Conservation (phyloP, 768 basidiomycete genomes). For the Arthromyces matolae region DNA sequence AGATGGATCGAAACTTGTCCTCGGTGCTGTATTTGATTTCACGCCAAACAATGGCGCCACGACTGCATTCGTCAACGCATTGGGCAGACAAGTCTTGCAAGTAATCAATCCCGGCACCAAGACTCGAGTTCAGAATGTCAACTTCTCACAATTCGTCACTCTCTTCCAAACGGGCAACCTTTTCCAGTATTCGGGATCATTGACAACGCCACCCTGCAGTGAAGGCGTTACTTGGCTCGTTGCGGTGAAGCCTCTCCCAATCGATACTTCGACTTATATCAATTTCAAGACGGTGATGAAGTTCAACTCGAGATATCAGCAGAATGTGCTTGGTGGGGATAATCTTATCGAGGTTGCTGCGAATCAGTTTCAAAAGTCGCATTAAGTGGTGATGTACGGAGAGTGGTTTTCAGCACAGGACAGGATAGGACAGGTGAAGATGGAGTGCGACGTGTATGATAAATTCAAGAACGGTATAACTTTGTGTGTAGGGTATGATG, state of each 20-base stretch:
- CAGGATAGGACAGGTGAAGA: no score
- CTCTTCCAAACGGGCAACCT: not conserved
- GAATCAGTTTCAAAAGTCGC: not conserved
- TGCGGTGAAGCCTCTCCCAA: not conserved
- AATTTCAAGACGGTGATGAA: conserved; percentile 9
- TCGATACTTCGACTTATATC: conserved; percentile 5
- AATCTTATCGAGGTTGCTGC: conserved; percentile 6
- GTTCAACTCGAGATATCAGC: conserved; percentile 11
- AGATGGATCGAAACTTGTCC: conserved; percentile 7
- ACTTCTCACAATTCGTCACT: not conserved
- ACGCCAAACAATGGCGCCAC: conserved; percentile 5
- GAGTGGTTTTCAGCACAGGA: no score
- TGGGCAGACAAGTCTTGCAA: not conserved
- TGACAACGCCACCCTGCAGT: conserved; percentile 12
- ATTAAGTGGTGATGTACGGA: no score
- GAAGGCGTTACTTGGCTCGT: conserved; percentile 10
- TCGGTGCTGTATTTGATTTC: conserved; percentile 8
- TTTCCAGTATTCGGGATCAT: conserved; percentile 7
- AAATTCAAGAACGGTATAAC: no score
- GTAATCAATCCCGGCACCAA: conserved; percentile 1
- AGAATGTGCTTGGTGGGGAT: not conserved
- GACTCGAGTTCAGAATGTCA: not conserved
- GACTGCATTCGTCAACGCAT: not conserved
- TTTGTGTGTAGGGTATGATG: no score
- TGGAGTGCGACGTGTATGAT: no score